Percentiles rank a stretch among this genome's conserved stretches.
phyloP scores from a whole-genome alignment of 106 monocot genomes.

The Allium sativum region DNA sequence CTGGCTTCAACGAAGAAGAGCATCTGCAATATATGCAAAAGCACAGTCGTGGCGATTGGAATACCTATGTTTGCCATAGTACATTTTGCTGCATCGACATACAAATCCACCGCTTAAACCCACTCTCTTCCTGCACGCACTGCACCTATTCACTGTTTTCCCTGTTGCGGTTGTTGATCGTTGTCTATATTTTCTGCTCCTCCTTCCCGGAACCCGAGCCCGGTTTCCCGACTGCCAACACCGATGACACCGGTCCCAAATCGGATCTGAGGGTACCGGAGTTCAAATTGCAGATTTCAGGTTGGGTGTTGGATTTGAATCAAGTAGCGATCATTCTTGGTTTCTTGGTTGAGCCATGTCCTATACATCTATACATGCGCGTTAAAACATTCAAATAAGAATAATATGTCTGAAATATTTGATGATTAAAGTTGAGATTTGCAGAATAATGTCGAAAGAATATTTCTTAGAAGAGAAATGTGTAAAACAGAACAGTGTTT shows the following conservation, averaged over 20 bases:
- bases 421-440: too few relatives aligned
- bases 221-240: neutral
- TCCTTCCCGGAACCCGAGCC: neutral
- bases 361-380: too few relatives aligned
- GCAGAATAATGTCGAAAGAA: too few relatives aligned
- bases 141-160: conserved; percentile 45
- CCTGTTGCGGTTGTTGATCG: neutral
- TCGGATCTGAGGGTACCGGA: neutral
- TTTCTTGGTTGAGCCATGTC: too few relatives aligned
- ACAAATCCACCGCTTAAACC: conserved; percentile 65
- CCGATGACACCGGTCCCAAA: neutral
- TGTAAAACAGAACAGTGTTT: too few relatives aligned
- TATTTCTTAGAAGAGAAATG: too few relatives aligned
- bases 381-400: too few relatives aligned
- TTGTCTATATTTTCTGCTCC: conserved; percentile 11
- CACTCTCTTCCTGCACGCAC: conserved; percentile 54
- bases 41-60: conserved; percentile 70
- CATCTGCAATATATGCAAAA: too few relatives aligned
- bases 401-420: too few relatives aligned
- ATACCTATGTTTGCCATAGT: conserved; percentile 78
- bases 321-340: conserved; percentile 5
- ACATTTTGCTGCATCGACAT: conserved; percentile 84
- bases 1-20: too few relatives aligned
- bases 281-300: neutral
- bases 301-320: conserved; percentile 21